Evolutionary conservation across 2,329 filamentous ascomycete species (phyloP).

Genomic region (Cladosporium colombiae): DNA sequence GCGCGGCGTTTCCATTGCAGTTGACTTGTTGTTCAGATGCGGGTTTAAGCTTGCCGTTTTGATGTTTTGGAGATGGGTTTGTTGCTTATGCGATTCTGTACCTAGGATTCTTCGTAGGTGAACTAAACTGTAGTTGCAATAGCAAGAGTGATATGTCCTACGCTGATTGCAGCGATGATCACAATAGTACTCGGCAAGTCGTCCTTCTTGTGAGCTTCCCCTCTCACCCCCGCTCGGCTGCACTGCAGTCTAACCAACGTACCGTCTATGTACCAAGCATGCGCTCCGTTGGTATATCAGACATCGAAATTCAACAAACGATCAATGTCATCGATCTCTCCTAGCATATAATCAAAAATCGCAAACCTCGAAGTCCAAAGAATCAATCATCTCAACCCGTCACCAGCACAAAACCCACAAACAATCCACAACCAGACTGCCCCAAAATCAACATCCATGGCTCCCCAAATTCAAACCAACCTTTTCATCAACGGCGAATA

Average conservation of each 20-base stretch:
- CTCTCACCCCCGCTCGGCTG: constrained; percentile 1
- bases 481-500: constrained; percentile 41
- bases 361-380: background rate
- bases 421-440: too few relatives aligned
- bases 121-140: background rate
- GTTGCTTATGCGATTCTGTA: background rate
- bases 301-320: background rate
- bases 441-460: background rate
- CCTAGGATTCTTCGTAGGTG: background rate
- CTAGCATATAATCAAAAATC: background rate
- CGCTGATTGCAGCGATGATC: background rate
- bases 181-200: background rate
- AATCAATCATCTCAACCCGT: background rate
- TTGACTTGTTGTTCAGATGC: background rate
- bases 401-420: too few relatives aligned
- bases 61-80: background rate
- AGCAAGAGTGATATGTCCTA: background rate
- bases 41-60: background rate
- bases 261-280: background rate
- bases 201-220: constrained; percentile 1
- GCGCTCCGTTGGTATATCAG: background rate
- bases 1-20: background rate
- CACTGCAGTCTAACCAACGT: background rate
- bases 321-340: background rate
- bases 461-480: constrained; percentile 40